Percentiles rank a stretch among this genome's conserved stretches.
Conservation (phyloP, 2,329 filamentous ascomycete genomes). For the Colletotrichum sp. region DNA sequence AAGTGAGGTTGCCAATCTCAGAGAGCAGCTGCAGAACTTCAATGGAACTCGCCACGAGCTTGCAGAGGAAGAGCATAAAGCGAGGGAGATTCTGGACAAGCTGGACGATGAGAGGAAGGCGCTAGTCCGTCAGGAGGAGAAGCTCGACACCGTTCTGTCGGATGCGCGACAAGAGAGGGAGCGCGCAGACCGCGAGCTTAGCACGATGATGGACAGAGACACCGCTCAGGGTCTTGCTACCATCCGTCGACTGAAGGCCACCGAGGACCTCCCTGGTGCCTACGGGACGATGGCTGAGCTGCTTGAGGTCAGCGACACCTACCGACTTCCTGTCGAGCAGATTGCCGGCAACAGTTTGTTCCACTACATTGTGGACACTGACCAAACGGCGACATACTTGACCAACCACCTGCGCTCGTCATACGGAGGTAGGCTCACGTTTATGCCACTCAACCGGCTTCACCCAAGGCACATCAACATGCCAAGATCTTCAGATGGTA, state of each 20-base stretch:
- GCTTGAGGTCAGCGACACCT: constrained; percentile 84
- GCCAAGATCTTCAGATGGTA: constrained; percentile 72
- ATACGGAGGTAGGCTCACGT: constrained; percentile 86
- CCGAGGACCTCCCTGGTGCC: constrained; percentile 81
- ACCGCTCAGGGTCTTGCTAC: constrained; percentile 88
- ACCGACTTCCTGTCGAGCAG: constrained; percentile 89
- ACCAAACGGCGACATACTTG: constrained; percentile 82
- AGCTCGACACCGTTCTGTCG: constrained; percentile 76
- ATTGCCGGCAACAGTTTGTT: constrained; percentile 93
- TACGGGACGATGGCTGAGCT: constrained; percentile 94
- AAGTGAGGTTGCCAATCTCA: constrained; percentile 71
- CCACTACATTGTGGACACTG: constrained; percentile 94
- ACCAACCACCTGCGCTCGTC: constrained; percentile 81
- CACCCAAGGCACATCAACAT: constrained; percentile 75
- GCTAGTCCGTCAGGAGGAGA: constrained; percentile 88
- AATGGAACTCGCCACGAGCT: constrained; percentile 76
- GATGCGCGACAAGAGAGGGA: constrained; percentile 80
- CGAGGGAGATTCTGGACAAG: constrained; percentile 79
- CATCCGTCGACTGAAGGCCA: constrained; percentile 80
- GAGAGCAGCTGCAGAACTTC: constrained; percentile 78
- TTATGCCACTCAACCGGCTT: constrained; percentile 89
- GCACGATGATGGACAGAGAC: constrained; percentile 86
- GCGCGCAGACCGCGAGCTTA: constrained; percentile 77
- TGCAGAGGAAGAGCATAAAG: constrained; percentile 74
- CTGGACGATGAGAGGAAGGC: constrained; percentile 87